Evolutionary conservation across 352 stramenopile genomes (phyloP), one percentile per base, ranked within the genome.

Genomic region (Aphanomyces invadans): DNA sequence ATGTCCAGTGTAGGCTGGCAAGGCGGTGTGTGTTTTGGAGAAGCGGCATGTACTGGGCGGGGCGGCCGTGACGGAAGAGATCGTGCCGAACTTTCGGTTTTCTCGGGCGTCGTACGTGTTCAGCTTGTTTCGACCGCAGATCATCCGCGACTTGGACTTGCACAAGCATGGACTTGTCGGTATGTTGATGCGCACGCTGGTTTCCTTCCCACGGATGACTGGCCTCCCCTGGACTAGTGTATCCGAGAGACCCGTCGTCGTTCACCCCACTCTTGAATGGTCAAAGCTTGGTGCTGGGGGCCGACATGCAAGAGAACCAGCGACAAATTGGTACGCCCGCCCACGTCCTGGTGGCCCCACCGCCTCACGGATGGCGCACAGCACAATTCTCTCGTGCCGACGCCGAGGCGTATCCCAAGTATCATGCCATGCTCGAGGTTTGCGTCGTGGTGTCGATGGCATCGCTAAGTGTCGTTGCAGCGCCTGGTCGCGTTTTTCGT

Each of bases 51-150:
- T 96, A n/a, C 76, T 97, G 2, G 89, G 89, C 1, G 89, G 89
- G 2, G 89, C 89, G 7, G 89, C 89, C 0, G 88, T 97, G 48
- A 97, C 89, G 4, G 89, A 97, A 68, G 89, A 97, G 62, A 89
- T 97, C 66, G 81, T 96, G 46, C 85, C 87, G 0, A 86, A 88
- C 19, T 97, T 95, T 74, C 88, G 90, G 38, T 97, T 97, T 71
- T 96, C 86, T 38, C 80, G 89, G 36, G 89, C 84, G 10, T 97
- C 89, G 33, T 97, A 97, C 70, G 81, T 97, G 9, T 90, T 92
- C 60, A 92, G 87, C 45, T 77, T 97, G 19, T 92, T 97, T 51
- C 80, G 89, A 0, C 89, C 89, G 48, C 79, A 90, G 66, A 94
- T 97, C 62, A 96, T 97, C 65, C 75, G 83, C 42, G 89, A 97